These are phyloP conservation scores for Astragalus membranaceus DNA, from an alignment of 306 rosid genomes.

Conservation along the genomic window DNA sequence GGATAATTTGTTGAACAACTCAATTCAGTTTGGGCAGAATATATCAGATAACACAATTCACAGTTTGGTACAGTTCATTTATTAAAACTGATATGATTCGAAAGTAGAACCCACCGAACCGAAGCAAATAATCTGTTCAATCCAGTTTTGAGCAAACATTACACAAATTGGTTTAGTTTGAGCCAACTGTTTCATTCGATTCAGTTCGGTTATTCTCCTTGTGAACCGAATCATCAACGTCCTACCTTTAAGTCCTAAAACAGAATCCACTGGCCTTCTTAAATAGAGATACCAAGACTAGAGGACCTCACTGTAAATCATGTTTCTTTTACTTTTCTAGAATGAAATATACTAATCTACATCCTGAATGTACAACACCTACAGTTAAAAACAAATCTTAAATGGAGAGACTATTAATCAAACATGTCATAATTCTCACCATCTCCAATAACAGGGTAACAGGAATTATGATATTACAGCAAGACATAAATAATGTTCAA, in stretches of 20 bases:
- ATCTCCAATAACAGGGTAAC: background rate
- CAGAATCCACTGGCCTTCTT: background rate
- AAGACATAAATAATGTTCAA: background rate
- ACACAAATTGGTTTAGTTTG: too few relatives aligned
- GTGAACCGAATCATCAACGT: too few relatives aligned
- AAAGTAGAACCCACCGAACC: too few relatives aligned
- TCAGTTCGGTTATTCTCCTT: too few relatives aligned
- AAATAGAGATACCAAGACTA: background rate
- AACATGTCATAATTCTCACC: background rate
- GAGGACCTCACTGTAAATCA: background rate
- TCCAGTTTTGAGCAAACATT: too few relatives aligned
- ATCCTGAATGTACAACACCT: background rate
- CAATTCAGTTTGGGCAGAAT: too few relatives aligned
- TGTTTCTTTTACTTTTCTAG: background rate
- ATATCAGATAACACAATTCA: too few relatives aligned
- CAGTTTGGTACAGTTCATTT: too few relatives aligned
- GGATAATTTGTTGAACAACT: too few relatives aligned
- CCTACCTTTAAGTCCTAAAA: background rate
- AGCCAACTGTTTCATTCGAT: too few relatives aligned
- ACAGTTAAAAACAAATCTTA: background rate
- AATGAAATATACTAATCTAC: background rate
- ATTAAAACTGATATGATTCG: too few relatives aligned
- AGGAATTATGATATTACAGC: background rate
- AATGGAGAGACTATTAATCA: background rate
- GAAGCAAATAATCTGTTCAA: too few relatives aligned